Evolutionary conservation across 805 yeast species (phyloP), one percentile per base, ranked within the genome.

Genomic region (Lipomyces japonicus): DNA sequence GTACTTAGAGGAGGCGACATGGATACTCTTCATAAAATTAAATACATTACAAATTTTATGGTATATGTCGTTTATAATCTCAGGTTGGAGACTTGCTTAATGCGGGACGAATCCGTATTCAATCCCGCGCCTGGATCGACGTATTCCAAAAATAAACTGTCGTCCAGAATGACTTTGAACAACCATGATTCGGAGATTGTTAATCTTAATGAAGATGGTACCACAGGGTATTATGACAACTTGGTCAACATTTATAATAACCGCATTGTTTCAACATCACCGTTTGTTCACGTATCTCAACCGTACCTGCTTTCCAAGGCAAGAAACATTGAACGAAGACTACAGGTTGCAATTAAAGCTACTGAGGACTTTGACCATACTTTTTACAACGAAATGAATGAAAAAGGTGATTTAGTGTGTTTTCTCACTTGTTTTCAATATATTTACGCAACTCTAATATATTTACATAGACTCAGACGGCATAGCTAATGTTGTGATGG

Each of bases 31-130:
- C 73, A 79, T 45, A 79, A 79, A 45, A 75, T 90, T 21, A 93
- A 93, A 64, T 81, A 82, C 45, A 84, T 89, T 1, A 74, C 85
- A 2, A 95, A 86, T 57, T 83, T 91, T 49, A 76, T 90, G 80
- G 76, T 86, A 1, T 84, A 86, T 41, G 85, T 84, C 0, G 77
- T 81, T n/a, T 80, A 84, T 63, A 88, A 90, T 59, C 73, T 88
- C 38, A 82, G 81, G 60, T 75, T 90, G 48, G 99, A 93, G 63
- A 82, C 86, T 2, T 76, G 84, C 0, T 74, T 84, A 41, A 76
- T 85, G 68, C 73, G 84, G 39, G 91, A 85, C 61, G 83, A 82
- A 55, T 81, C 83, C 58, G 76, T 82, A 12, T 75, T 61, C 24
- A 59, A 65, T 25, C 72, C 71, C 23, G 42, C 59, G 25, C 55